These are phyloP conservation scores for Phaeosphaeriaceae sp. DNA, from an alignment of 2,329 filamentous ascomycete species.

Conservation along the genomic window DNA sequence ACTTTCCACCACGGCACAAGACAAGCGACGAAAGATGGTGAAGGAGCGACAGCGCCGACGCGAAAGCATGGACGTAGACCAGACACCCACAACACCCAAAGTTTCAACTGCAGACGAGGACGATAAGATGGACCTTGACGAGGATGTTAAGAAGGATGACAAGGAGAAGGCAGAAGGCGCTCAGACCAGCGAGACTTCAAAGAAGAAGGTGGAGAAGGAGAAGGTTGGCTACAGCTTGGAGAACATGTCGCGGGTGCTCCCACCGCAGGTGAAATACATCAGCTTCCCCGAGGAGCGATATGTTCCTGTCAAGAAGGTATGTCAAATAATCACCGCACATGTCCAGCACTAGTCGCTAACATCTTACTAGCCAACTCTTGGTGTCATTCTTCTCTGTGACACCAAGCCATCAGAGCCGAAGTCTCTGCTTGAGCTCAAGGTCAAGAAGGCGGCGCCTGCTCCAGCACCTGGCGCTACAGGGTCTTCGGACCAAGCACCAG, in stretches of 20 bases:
- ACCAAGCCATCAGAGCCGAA: conserved; percentile 80
- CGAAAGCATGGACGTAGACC: conserved; percentile 95
- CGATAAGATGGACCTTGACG: conserved; percentile 82
- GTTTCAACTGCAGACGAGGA: conserved; percentile 61
- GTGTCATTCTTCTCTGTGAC: conserved; percentile 89
- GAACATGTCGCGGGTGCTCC: conserved; percentile 96
- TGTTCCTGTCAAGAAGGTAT: conserved; percentile 88
- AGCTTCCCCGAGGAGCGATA: conserved; percentile 91
- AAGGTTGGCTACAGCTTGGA: conserved; percentile 95
- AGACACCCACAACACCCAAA: conserved; percentile 77
- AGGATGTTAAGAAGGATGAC: conserved; percentile 54
- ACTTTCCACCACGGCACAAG: conserved; percentile 94
- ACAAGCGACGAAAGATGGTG: conserved; percentile 91
- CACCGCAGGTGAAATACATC: conserved; percentile 92
- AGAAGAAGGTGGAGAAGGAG: conserved; percentile 94
- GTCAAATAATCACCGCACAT: conserved; percentile 7
- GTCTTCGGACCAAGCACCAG: conserved; percentile 40
- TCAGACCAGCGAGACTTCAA: conserved; percentile 62
- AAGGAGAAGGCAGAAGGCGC: conserved; percentile 60
- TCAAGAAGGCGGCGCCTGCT: conserved; percentile 72
- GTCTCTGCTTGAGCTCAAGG: conserved; percentile 85
- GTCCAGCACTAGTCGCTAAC: conserved; percentile 22
- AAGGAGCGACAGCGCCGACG: conserved; percentile 89
- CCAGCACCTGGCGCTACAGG: conserved; percentile 54
- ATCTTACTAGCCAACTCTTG: conserved; percentile 77